Base-by-base conservation (phyloP, 2,329 filamentous ascomycete genomes). In the Curvularia eragrostidis region DNA sequence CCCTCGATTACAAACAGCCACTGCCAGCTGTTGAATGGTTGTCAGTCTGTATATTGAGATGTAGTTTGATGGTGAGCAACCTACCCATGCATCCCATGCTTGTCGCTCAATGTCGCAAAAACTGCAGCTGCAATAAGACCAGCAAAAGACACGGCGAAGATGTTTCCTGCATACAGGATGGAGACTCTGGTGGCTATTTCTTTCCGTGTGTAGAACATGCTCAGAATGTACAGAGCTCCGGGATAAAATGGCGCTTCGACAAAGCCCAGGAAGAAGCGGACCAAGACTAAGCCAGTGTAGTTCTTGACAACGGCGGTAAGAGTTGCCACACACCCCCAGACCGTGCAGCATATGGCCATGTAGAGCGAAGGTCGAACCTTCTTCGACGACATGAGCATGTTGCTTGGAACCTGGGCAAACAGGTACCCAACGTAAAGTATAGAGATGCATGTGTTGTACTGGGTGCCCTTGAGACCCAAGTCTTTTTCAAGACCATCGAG, bases 171-270 rank as follows among this genome's bases (percentile, higher is more conserved):
- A 56, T 79, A 74, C 34, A 79, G 56, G 18, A 75, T 65, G 1
- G 75, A 66, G 24, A 71, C 68, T 12, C 74, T 58, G 3, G 67
- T 64, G 0, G 72, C 70, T 43, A 75, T 63, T 46, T 78, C 75
- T 42, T 82, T 82, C 48, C 85, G 81, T 1, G 86, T 89, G 69
- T 89, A 89, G 81, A 86, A 89, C 60, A 87, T 84, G 0, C 83
- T 85, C 36, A 89, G 77, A 43, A 87, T 83, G 48, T 87, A 80
- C 13, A 88, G 77, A 0, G 84, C 84, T 38, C 87, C 87, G 0
- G 87, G 86, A 36, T 88, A 79, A 68, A 87, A 88, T 1, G 74
- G 75, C 3, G 70, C 70, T 54, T 75, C 69, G 5, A 64, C 62
- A 18, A 75, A 58, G 0, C 72, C 71, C 2, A 75, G 59, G 48